A percentile compares a stretch with the other conserved stretches of the same genome.
phyloP scores from a whole-genome alignment of 2,329 filamentous ascomycete species.

The Stemphylium beticola region DNA sequence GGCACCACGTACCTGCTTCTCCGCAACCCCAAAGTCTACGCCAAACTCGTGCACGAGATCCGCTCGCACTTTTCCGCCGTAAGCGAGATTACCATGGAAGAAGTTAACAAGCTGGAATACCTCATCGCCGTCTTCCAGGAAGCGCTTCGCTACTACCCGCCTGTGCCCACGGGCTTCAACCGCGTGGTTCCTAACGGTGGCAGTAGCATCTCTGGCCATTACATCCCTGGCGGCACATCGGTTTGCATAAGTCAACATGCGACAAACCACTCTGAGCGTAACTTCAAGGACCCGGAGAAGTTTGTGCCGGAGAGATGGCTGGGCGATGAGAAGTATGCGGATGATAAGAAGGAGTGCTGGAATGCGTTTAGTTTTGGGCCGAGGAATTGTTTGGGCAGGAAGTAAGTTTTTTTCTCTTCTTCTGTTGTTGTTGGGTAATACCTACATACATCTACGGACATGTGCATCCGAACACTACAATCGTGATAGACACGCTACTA shows the following conservation, averaged over 20 bases:
- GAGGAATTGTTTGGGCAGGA: slow-evolving; percentile 39
- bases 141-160: slow-evolving; percentile 36
- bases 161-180: slow-evolving; percentile 39
- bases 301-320: slow-evolving; percentile 49
- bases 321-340: slow-evolving; percentile 36
- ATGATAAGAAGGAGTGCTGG: slow-evolving; percentile 41
- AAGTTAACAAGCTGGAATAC: slow-evolving; percentile 34
- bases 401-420: slow-evolving; percentile 30
- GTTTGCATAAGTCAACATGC: slow-evolving; percentile 43
- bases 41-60: slow-evolving; percentile 32
- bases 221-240: slow-evolving; percentile 31
- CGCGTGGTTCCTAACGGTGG: slow-evolving; percentile 33
- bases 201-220: slow-evolving; percentile 33
- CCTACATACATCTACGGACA: not conserved
- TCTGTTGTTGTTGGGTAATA: not conserved
- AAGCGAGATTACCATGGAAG: slow-evolving; percentile 34
- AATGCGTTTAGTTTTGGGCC: slow-evolving; percentile 40
- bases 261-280: slow-evolving; percentile 36
- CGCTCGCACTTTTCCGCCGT: slow-evolving; percentile 26
- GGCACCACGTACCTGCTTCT: slow-evolving; percentile 54
- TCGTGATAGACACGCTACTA: too few relatives aligned
- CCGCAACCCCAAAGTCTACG: slow-evolving; percentile 19
- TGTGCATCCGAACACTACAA: too few relatives aligned
- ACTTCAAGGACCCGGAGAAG: slow-evolving; percentile 33
- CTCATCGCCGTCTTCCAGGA: slow-evolving; percentile 39